A percentile compares a stretch with the other conserved stretches of the same genome.
Evolutionary conservation across 305 asterid genomes (phyloP).

Genomic region (Rubia occidens): DNA sequence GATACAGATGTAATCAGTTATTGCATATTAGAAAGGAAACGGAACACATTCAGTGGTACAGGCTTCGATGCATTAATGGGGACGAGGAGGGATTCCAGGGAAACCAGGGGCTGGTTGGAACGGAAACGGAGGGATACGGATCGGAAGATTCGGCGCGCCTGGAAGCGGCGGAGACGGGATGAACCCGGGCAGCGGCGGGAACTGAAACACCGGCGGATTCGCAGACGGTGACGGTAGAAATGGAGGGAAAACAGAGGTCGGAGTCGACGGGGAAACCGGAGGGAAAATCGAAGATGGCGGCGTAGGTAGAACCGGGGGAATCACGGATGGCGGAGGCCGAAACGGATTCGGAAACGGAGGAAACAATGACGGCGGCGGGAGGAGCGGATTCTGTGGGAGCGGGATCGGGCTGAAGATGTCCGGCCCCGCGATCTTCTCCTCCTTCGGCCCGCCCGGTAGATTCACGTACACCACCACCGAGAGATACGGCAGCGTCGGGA

Average conservation of each 20-base stretch:
- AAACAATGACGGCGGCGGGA: conserved; percentile 32
- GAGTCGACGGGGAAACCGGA: conserved; percentile 30
- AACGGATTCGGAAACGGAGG: conserved; percentile 30
- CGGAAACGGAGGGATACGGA: conserved; percentile 58
- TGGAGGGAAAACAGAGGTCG: conserved; percentile 50
- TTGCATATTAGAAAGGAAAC: background rate
- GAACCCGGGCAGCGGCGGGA: conserved; percentile 49
- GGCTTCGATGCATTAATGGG: background rate
- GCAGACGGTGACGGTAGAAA: conserved; percentile 29
- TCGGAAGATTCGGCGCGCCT: conserved; percentile 29
- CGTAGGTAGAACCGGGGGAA: conserved; percentile 45
- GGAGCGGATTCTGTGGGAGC: conserved; percentile 24
- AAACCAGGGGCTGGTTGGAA: conserved; percentile 61
- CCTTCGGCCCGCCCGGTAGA: conserved; percentile 30
- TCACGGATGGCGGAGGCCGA: conserved; percentile 37
- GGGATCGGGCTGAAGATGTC: conserved; percentile 15
- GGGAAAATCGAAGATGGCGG: conserved; percentile 22
- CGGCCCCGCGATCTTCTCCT: conserved; percentile 25
- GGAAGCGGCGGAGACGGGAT: conserved; percentile 47
- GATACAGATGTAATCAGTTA: background rate
- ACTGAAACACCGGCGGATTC: conserved; percentile 26
- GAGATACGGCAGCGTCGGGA: conserved; percentile 45
- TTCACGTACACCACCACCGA: conserved; percentile 28
- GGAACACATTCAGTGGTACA: background rate
- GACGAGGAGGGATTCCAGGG: conserved; percentile 58